phyloP scores from a whole-genome alignment of 805 yeast species.

The Pichia membranifaciens region DNA sequence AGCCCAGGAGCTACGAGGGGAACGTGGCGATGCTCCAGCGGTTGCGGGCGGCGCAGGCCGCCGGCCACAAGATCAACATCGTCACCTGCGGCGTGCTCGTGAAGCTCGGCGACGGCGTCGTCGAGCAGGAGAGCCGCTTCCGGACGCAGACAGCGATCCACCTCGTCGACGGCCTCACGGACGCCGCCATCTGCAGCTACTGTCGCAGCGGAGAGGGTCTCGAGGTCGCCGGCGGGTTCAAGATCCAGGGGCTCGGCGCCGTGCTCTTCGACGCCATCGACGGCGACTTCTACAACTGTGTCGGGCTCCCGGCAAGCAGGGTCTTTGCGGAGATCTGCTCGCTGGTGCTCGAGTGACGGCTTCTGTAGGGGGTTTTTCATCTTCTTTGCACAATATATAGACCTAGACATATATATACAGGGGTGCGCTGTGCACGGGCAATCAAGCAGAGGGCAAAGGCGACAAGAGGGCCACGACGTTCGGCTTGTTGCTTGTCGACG shows the following conservation, averaged over 20 bases:
- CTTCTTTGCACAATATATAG: too few species aligned
- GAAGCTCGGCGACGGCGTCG: not conserved
- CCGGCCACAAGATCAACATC: conserved; percentile 16
- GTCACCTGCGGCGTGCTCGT: conserved; percentile 14
- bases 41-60: conserved; percentile 37
- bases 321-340: conserved; percentile 35
- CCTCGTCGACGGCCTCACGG: conserved; percentile 42
- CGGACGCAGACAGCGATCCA: conserved; percentile 25
- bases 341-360: too few species aligned
- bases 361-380: too few species aligned
- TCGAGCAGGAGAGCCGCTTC: not conserved
- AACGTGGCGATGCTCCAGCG: conserved; percentile 45
- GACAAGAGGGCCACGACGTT: conserved; percentile 68
- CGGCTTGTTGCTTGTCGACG: conserved; percentile 78
- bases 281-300: conserved; percentile 84
- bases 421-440: not conserved
- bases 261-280: conserved; percentile 52
- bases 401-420: not conserved
- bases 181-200: conserved; percentile 55
- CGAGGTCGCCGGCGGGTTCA: conserved; percentile 89
- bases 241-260: conserved; percentile 70
- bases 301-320: conserved; percentile 72
- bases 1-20: conserved; percentile 56
- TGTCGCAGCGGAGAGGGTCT: conserved; percentile 67
- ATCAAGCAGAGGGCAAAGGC: conserved; percentile 71